Evolutionary conservation across 2,329 filamentous ascomycete species (phyloP).

Genomic region (Phialophora verrucosa): DNA sequence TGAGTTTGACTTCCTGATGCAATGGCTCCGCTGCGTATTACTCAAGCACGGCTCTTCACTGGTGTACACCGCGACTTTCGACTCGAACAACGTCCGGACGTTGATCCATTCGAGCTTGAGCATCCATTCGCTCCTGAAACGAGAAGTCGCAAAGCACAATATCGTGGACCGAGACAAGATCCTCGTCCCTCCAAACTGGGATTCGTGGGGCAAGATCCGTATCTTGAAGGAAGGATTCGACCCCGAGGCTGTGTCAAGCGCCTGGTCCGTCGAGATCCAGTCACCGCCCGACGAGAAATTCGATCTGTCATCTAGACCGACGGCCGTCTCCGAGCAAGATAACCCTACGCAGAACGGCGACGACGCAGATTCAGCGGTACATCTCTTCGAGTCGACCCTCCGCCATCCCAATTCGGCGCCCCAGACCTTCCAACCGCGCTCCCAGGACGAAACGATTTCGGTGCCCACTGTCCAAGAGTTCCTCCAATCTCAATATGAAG

Average conservation of each 20-base stretch:
- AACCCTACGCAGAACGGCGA: slow-evolving; percentile 40
- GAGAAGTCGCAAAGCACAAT: slow-evolving; percentile 81
- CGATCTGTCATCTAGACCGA: slow-evolving; percentile 35
- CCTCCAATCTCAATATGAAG: slow-evolving; percentile 73
- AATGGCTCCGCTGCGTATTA: slow-evolving; percentile 87
- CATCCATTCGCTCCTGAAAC: slow-evolving; percentile 81
- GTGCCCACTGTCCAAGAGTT: slow-evolving; percentile 73
- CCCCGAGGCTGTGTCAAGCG: slow-evolving; percentile 80
- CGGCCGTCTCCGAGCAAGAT: slow-evolving; percentile 39
- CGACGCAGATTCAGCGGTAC: slow-evolving; percentile 32
- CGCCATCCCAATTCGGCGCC: slow-evolving; percentile 25
- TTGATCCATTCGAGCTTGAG: slow-evolving; percentile 84
- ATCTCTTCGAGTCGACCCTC: slow-evolving; percentile 34
- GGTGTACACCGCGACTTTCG: slow-evolving; percentile 80
- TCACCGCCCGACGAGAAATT: slow-evolving; percentile 48
- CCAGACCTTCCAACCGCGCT: slow-evolving; percentile 42
- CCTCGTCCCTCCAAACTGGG: slow-evolving; percentile 94
- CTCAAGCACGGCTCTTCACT: slow-evolving; percentile 87
- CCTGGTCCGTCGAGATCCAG: slow-evolving; percentile 85
- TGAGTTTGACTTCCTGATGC: slow-evolving; percentile 93
- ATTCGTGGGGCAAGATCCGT: slow-evolving; percentile 96
- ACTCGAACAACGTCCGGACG: slow-evolving; percentile 75
- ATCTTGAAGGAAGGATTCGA: slow-evolving; percentile 91
- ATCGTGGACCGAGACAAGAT: slow-evolving; percentile 95
- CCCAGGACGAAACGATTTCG: slow-evolving; percentile 62